A percentile compares a stretch with the other conserved stretches of the same genome.
These are phyloP conservation scores for Ascosphaera pollenicola DNA, from an alignment of 2,329 filamentous ascomycete genomes.

Conservation along the genomic window DNA sequence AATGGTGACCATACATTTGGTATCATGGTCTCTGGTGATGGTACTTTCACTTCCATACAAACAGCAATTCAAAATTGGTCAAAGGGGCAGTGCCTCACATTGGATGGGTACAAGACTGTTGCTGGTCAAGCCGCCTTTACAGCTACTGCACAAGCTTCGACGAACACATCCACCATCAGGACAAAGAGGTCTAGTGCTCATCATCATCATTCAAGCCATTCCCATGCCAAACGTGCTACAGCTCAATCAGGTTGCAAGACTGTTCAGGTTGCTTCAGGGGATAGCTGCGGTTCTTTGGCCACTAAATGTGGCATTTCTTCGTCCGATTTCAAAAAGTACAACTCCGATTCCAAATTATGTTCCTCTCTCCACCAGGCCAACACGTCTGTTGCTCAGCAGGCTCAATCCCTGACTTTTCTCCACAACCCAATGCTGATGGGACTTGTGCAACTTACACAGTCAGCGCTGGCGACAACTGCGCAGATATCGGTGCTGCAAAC, in stretches of 20 bases:
- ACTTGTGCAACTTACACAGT: conserved; percentile 18
- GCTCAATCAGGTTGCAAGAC: conserved; percentile 1
- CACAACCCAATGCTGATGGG: conserved; percentile 15
- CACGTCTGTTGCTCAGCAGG: conserved; percentile 18
- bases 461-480: conserved; percentile 15
- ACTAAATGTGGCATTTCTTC: conserved; percentile 18
- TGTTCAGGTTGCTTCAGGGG: conserved; percentile 14
- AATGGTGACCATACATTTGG: neutral
- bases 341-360: conserved; percentile 11
- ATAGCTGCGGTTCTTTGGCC: conserved; percentile 18
- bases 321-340: conserved; percentile 19
- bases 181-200: too few relatives aligned
- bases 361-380: conserved; percentile 13
- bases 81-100: too few relatives aligned
- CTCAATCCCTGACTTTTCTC: conserved; percentile 15
- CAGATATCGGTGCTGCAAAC: conserved; percentile 12
- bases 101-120: too few relatives aligned
- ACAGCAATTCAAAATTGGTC: neutral
- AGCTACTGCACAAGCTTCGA: too few relatives aligned
- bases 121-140: too few relatives aligned
- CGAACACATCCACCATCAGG: too few relatives aligned
- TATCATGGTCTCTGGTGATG: neutral
- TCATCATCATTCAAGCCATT: too few relatives aligned
- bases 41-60: neutral
- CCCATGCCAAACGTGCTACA: too few relatives aligned